Evolutionary conservation across 2,329 filamentous ascomycete species (phyloP).

Genomic region (Metarhizium anisopliae): DNA sequence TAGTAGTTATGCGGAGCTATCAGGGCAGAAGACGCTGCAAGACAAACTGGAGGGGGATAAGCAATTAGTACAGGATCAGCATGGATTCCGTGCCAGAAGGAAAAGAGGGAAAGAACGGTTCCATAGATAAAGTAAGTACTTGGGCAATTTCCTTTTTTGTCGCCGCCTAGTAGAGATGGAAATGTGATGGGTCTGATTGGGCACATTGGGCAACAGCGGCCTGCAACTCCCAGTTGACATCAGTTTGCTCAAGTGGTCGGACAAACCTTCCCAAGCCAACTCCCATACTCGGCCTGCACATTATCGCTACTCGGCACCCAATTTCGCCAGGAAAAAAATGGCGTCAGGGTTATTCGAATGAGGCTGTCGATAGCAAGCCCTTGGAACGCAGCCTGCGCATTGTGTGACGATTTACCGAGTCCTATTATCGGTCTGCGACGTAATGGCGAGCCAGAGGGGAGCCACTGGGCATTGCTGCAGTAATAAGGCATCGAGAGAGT

Average conservation of each 20-base stretch:
- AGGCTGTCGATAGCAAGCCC: neutral
- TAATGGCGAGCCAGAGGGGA: conserved; percentile 1
- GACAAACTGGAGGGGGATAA: no score
- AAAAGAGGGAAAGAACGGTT: no score
- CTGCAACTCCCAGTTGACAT: neutral
- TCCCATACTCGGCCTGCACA: neutral
- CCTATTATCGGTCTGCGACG: neutral
- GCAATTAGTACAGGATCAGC: no score
- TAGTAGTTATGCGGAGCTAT: no score
- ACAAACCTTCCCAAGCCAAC: neutral
- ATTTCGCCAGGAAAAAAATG: neutral
- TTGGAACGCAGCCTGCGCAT: neutral
- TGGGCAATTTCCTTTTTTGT: neutral
- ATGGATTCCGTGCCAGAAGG: no score
- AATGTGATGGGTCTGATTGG: neutral
- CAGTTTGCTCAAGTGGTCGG: neutral
- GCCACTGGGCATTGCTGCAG: conserved; percentile 6
- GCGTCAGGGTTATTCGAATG: neutral
- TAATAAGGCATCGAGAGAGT: conserved; percentile 7
- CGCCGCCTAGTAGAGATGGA: neutral
- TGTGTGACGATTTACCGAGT: neutral
- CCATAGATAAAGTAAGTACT: no score
- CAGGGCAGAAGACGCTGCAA: no score
- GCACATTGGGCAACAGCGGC: neutral
- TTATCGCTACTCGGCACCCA: neutral